These are phyloP conservation scores for Chenopodium album DNA, from an alignment of 148 eudicot genomes.

Conservation along the genomic window DNA sequence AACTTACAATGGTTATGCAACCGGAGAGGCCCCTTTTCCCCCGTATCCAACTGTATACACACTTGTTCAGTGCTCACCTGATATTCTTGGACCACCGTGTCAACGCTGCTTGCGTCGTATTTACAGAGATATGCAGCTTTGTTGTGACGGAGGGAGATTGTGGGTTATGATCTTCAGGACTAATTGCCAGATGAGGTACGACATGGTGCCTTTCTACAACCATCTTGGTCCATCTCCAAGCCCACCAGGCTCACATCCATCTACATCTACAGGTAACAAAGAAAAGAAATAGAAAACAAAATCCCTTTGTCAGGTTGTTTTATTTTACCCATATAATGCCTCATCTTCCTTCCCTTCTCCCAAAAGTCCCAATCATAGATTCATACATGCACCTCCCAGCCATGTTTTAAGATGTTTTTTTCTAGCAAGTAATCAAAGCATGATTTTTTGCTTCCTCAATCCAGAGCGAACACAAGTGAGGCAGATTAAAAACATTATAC, in stretches of 20 bases:
- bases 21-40: not conserved
- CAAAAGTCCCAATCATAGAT: too few relatives aligned
- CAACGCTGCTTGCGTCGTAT: slow-evolving; percentile 12
- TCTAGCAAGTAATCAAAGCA: too few relatives aligned
- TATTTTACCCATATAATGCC: too few relatives aligned
- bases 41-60: slow-evolving; percentile 4
- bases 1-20: slow-evolving; percentile 22
- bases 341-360: too few relatives aligned
- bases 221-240: not conserved
- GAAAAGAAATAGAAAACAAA: too few relatives aligned
- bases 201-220: slow-evolving; percentile 4
- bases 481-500: too few relatives aligned
- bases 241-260: not conserved
- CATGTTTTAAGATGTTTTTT: too few relatives aligned
- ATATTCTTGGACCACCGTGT: slow-evolving; percentile 24
- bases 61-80: slow-evolving; percentile 31
- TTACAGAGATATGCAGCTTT: not conserved
- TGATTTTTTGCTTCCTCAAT: too few relatives aligned
- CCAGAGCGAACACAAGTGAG: too few relatives aligned
- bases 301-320: too few relatives aligned
- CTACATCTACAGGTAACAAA: slow-evolving; percentile 20
- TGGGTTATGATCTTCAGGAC: not conserved
- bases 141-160: not conserved
- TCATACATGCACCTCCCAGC: too few relatives aligned
- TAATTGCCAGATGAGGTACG: slow-evolving; percentile 26